Evolutionary conservation across 1,284 basidiomycete species (phyloP).

Genomic region (Malassezia slooffiae): DNA sequence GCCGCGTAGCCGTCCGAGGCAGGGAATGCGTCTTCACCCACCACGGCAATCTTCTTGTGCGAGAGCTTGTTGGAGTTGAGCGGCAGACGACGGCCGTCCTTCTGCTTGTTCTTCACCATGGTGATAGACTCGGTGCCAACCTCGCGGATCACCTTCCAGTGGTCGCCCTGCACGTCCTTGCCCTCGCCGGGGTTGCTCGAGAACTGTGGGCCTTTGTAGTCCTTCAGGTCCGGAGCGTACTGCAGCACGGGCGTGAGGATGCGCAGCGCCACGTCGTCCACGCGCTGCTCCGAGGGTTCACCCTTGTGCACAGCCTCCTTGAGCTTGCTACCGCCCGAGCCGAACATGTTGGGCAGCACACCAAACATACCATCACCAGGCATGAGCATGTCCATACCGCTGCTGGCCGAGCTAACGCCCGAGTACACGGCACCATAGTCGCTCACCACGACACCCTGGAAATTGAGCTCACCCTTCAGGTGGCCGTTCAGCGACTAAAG

Average conservation of each 20-base stretch:
- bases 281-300: constrained; percentile 56
- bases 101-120: constrained; percentile 59
- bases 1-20: no score
- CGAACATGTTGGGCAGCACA: constrained; percentile 1
- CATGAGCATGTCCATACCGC: constrained; percentile 58
- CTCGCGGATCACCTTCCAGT: constrained; percentile 57
- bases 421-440: constrained; percentile 31
- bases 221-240: constrained; percentile 31
- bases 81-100: constrained; percentile 57
- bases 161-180: constrained; percentile 62
- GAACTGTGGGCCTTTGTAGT: constrained; percentile 32
- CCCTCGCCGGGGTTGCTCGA: constrained; percentile 45
- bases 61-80: constrained; percentile 63
- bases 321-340: constrained; percentile 48
- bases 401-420: constrained; percentile 50
- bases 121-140: constrained; percentile 65
- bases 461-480: constrained; percentile 63
- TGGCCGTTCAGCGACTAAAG: constrained; percentile 59
- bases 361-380: constrained; percentile 39
- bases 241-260: constrained; percentile 48
- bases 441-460: constrained; percentile 58
- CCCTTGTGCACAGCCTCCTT: constrained; percentile 59
- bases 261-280: constrained; percentile 48
- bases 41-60: no score
- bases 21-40: no score